These are phyloP conservation scores for Lactifluus echinatus DNA, from an alignment of 768 basidiomycete species.

Conservation along the genomic window DNA sequence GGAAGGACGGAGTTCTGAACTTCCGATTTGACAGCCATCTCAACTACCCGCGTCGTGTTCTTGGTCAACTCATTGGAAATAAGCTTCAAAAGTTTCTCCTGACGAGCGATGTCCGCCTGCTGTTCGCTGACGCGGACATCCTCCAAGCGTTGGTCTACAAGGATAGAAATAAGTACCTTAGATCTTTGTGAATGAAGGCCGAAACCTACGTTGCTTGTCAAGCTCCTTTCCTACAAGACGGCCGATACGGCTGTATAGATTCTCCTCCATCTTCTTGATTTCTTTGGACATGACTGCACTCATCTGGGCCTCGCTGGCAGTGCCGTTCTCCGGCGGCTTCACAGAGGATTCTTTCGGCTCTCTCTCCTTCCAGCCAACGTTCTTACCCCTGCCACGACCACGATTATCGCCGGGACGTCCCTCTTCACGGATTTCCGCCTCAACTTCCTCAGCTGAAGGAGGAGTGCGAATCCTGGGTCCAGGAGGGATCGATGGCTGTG, in stretches of 20 bases:
- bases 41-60: conserved; percentile 83
- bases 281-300: conserved; percentile 60
- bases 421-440: conserved; percentile 60
- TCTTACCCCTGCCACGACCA: conserved; percentile 48
- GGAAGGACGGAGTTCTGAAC: conserved; percentile 80
- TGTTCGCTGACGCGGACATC: conserved; percentile 73
- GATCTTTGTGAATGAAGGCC: conserved; percentile 11
- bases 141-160: conserved; percentile 72
- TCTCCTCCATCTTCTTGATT: conserved; percentile 79
- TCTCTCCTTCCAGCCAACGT: conserved; percentile 53
- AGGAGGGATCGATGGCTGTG: conserved; percentile 23
- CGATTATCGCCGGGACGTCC: conserved; percentile 41
- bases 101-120: conserved; percentile 70
- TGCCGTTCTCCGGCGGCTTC: conserved; percentile 27
- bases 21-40: conserved; percentile 80
- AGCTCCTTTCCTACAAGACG: conserved; percentile 77
- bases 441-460: conserved; percentile 59
- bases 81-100: conserved; percentile 83
- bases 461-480: conserved; percentile 48
- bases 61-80: conserved; percentile 81
- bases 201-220: conserved; percentile 74
- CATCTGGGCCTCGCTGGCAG: conserved; percentile 41
- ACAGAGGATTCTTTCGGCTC: conserved; percentile 39
- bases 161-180: background rate
- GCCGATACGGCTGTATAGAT: conserved; percentile 64